These are phyloP conservation scores for Verticillium nonalfalfae DNA, from an alignment of 2,329 filamentous ascomycete genomes.

Conservation along the genomic window DNA sequence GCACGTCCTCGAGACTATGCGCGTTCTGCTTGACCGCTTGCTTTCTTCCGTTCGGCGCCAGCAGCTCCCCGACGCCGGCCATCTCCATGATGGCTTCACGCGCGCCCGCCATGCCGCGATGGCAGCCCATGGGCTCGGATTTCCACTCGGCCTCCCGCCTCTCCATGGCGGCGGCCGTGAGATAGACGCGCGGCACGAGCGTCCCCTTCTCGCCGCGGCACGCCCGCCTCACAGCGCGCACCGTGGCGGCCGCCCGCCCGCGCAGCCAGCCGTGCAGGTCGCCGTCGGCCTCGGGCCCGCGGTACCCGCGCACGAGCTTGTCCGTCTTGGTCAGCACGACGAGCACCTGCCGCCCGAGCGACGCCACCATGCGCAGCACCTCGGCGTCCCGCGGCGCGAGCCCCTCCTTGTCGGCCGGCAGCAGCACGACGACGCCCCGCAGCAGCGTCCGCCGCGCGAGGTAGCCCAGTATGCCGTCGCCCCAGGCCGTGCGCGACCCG, in stretches of 20 bases:
- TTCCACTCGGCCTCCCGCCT: conserved; percentile 18
- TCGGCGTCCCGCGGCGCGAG: background rate
- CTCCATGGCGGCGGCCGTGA: conserved; percentile 30
- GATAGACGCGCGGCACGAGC: conserved; percentile 20
- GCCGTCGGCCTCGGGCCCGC: conserved; percentile 8
- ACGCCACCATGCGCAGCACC: conserved; percentile 1
- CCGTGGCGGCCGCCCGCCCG: conserved; percentile 6
- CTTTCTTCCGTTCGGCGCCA: background rate
- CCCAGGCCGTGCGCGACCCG: conserved; percentile 42
- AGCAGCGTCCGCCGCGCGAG: conserved; percentile 38
- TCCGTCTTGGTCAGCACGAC: conserved; percentile 54
- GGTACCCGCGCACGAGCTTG: conserved; percentile 27
- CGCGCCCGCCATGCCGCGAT: conserved; percentile 31
- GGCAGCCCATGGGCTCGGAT: conserved; percentile 14
- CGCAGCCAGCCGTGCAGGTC: conserved; percentile 17
- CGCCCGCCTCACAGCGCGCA: conserved; percentile 2
- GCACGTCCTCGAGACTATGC: background rate
- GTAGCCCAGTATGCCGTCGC: conserved; percentile 44
- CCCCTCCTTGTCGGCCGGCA: conserved; percentile 43
- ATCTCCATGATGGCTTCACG: conserved; percentile 32
- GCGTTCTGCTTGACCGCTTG: background rate
- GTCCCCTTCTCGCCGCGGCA: conserved; percentile 11
- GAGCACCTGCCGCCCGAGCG: conserved; percentile 31
- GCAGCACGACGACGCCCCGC: conserved; percentile 44
- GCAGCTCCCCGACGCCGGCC: conserved; percentile 23